Evolutionary conservation across 805 yeast genomes (phyloP), one percentile per base, ranked within the genome.

Genomic region (Candida easanensis): DNA sequence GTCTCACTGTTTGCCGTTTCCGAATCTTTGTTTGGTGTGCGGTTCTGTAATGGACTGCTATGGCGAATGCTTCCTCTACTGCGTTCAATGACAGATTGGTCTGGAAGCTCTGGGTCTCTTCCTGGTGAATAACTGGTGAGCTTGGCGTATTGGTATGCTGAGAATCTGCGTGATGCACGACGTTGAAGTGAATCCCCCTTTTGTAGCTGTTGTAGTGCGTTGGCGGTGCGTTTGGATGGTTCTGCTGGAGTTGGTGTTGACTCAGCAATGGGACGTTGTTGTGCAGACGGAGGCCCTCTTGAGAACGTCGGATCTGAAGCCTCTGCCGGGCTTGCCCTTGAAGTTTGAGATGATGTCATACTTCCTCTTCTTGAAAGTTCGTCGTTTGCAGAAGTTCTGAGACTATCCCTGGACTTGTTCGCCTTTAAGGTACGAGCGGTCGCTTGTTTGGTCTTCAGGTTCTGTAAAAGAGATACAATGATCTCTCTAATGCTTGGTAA

Each of bases 141-240:
- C 55, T 84, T 86, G 1, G 95, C 88, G 64, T 83, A 82, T 57
- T 91, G 98, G 48, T 90, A 91, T 0, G 97, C 97, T 5, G 97
- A 88, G 59, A 84, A 91, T 42, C 99, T 71, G 53, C 91, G 84
- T 0, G 97, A 90, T 0, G 98, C 99, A 48, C 97, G 76, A 52
- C 99, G 76, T 68, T 84, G 95, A 25, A 93, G 68, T 3, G 87
- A 84, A 37, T 86, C 87, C 3, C 90, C 88, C 36, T 82, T 80
- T 56, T 91, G 96, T 9, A 91, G 69, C 52, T 86, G 87, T 0
- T 80, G 71, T 22, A 90, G 69, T 0, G 96, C 88, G 53, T 84
- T 88, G 17, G 39, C 28, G 2, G 49, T 33, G 6, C 49, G 42
- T 17, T 41, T 41, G 10, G 39, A 21, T 3, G 41, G 9, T 10